Conservation (phyloP, 192 early-diverging fungal species). For the Umbelopsis ramanniana region DNA sequence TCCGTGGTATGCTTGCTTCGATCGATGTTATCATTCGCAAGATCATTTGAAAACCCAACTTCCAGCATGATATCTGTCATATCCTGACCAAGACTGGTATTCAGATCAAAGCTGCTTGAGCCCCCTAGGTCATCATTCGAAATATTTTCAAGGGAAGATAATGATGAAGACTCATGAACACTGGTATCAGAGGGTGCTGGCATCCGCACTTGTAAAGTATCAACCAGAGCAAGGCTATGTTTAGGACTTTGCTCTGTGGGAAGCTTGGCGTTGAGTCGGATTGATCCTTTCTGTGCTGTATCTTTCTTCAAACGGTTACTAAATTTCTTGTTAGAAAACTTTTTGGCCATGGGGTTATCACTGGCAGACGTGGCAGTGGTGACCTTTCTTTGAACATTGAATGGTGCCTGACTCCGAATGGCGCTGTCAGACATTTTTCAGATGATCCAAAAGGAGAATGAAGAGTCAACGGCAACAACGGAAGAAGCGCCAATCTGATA, state of each 20-base stretch:
- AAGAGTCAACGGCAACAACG: neutral
- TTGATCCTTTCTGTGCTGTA: neutral
- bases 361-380: neutral
- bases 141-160: neutral
- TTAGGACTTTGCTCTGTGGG: neutral
- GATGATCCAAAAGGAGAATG: neutral
- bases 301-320: slow-evolving; percentile 10
- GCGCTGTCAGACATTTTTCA: slow-evolving; percentile 12
- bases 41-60: neutral
- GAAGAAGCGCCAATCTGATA: slow-evolving; percentile 9
- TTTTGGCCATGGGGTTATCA: neutral
- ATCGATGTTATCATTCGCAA: neutral
- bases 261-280: neutral
- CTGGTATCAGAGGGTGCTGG: slow-evolving; percentile 9
- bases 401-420: slow-evolving; percentile 20
- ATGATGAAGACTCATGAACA: neutral
- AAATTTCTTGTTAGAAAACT: neutral
- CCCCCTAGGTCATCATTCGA: neutral
- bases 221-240: neutral
- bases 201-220: slow-evolving; percentile 19
- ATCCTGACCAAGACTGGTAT: neutral
- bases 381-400: slow-evolving; percentile 8
- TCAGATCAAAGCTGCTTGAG: neutral
- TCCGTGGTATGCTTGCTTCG: neutral
- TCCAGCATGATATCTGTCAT: slow-evolving; percentile 12